phyloP scores from a whole-genome alignment of 108 stramenopile species.

The Cyclotella atomus region DNA sequence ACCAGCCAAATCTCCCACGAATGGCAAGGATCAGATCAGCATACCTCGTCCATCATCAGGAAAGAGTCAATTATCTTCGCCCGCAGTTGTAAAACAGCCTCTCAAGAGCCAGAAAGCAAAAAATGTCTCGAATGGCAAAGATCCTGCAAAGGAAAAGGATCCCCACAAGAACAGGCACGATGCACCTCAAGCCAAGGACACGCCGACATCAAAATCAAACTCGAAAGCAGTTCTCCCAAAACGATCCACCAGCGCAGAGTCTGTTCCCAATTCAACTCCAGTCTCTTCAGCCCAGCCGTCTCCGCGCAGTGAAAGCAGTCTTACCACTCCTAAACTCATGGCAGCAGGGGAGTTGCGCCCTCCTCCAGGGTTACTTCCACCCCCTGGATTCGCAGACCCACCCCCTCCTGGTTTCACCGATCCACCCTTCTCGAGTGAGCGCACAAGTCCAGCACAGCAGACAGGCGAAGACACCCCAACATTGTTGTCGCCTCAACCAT shows the following conservation, averaged over 20 bases:
- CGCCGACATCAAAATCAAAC: neutral
- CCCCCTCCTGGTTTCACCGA: constrained; percentile 39
- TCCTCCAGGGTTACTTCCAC: constrained; percentile 45
- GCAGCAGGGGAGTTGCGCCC: constrained; percentile 20
- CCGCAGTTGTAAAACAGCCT: neutral
- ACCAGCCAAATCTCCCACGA: neutral
- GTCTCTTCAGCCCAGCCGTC: constrained; percentile 17
- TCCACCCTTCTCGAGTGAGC: constrained; percentile 8
- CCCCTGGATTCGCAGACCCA: constrained; percentile 43
- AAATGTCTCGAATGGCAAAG: neutral
- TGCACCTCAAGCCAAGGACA: neutral
- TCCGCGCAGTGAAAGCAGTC: constrained; percentile 6
- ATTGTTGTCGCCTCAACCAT: constrained; percentile 21
- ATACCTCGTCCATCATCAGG: neutral
- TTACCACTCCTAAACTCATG: neutral
- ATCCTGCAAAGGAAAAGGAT: neutral
- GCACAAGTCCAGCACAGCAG: constrained; percentile 7
- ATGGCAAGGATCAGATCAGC: neutral
- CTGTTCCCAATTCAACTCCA: constrained; percentile 23
- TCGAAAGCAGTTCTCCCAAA: constrained; percentile 1
- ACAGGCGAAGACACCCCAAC: constrained; percentile 3
- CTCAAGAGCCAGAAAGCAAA: neutral
- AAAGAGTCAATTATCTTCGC: neutral
- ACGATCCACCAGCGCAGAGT: constrained; percentile 1
- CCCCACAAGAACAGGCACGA: neutral